Evolutionary conservation across 2,329 filamentous ascomycete genomes (phyloP).

Genomic region (Sclerotiophoma versabilis): DNA sequence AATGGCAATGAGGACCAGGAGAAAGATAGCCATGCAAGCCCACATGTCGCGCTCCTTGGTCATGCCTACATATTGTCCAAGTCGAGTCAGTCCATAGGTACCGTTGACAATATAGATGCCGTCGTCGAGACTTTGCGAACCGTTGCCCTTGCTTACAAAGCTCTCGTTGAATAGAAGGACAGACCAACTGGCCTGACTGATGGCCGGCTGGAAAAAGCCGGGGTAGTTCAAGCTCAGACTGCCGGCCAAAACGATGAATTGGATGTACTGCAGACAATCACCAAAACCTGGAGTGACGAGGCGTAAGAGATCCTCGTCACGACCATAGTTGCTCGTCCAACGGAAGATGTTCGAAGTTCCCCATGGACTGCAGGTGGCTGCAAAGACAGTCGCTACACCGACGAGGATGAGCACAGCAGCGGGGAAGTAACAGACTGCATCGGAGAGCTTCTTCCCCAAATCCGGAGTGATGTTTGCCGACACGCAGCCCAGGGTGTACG

Average conservation of each 20-base stretch:
- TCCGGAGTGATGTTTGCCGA: constrained; percentile 84
- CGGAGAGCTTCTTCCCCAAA: constrained; percentile 72
- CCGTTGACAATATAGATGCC: constrained; percentile 85
- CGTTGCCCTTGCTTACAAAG: constrained; percentile 73
- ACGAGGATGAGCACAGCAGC: constrained; percentile 79
- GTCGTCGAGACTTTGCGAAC: constrained; percentile 74
- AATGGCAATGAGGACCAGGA: constrained; percentile 75
- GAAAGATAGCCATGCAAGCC: constrained; percentile 92
- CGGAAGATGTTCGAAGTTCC: constrained; percentile 88
- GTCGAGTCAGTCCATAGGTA: constrained; percentile 77
- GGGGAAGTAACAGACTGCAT: constrained; percentile 77
- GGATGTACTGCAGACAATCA: constrained; percentile 95
- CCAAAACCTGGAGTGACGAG: constrained; percentile 95
- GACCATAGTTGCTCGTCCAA: constrained; percentile 97
- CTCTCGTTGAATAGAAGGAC: constrained; percentile 91
- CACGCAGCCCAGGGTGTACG: constrained; percentile 77
- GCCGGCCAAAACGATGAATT: constrained; percentile 90
- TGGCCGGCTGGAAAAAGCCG: constrained; percentile 90
- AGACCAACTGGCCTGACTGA: constrained; percentile 89
- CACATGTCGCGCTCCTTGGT: constrained; percentile 79
- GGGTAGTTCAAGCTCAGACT: constrained; percentile 87
- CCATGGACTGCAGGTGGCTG: constrained; percentile 92
- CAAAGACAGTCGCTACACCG: constrained; percentile 81
- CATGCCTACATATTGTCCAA: constrained; percentile 86
- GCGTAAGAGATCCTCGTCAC: constrained; percentile 88